A percentile compares a stretch with the other conserved stretches of the same genome.
Conservation (phyloP, 2,329 filamentous ascomycete genomes). For the Escovopsis sp. region DNA sequence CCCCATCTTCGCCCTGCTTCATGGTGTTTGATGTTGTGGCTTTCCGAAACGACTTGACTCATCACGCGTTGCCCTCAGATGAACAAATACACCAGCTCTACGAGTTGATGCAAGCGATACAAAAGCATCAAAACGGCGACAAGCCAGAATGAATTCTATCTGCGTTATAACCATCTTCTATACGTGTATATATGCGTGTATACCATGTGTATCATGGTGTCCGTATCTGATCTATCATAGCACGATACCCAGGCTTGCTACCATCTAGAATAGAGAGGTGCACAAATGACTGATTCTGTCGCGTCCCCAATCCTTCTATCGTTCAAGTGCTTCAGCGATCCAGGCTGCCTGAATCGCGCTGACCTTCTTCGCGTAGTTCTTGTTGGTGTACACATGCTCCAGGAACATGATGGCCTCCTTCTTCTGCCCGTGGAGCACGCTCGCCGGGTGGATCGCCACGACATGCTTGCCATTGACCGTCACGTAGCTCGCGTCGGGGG, state of each 20-base stretch:
- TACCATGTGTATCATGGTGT: background rate
- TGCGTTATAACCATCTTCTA: background rate
- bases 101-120: conserved; percentile 79
- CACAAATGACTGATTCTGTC: background rate
- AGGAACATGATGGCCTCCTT: conserved; percentile 55
- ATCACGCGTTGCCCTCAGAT: conserved; percentile 35
- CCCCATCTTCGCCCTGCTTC: conserved; percentile 2
- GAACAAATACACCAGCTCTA: conserved; percentile 90
- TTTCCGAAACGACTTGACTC: background rate
- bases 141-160: conserved; percentile 10
- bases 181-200: background rate
- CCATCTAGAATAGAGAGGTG: too few species aligned
- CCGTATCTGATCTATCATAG: background rate
- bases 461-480: conserved; percentile 45
- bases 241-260: too few species aligned
- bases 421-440: conserved; percentile 47
- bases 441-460: conserved; percentile 48
- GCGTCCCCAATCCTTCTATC: background rate
- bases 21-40: too few species aligned
- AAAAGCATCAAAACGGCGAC: conserved; percentile 19
- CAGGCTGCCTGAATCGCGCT: conserved; percentile 45
- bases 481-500: conserved; percentile 45
- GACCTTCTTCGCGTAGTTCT: conserved; percentile 53
- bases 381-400: conserved; percentile 51
- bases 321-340: conserved; percentile 37